Evolutionary conservation across 805 yeast genomes (phyloP), one percentile per base, ranked within the genome.

Genomic region (Cyberlindnera nakhonratchasimensis): DNA sequence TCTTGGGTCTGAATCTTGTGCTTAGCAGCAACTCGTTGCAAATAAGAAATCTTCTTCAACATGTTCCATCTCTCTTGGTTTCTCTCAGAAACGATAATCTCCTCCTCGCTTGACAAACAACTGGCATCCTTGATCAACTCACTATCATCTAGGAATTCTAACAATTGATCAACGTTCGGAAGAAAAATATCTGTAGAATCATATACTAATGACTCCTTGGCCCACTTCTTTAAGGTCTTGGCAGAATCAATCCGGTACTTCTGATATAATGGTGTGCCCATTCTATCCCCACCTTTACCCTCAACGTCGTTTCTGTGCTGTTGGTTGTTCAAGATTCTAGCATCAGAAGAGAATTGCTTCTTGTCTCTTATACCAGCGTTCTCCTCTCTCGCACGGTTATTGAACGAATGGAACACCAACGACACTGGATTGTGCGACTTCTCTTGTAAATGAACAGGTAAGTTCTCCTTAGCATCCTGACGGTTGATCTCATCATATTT

Each of bases 351-450:
- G 40, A 80, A 77, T 42, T 80, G 78, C 66, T 91, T 91, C 57
- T 77, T 79, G 45, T 89, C 96, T 43, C 95, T 69, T 17, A 91
- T 75, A 39, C 98, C 98, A 29, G 69, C 65, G 57, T 91, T 91
- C 22, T 87, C 95, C 42, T 75, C 83, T 22, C 97, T 96, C 0
- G 96, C 95, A 55, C 95, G 72, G 57, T 86, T 80, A 61, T 90
- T 91, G 66, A 90, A 91, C 0, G 96, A 81, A 47, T 71, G 71
- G 42, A 60, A 63, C 9, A 43, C 44, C 34, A 56, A 44, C 17
- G 55, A 47, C 2, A 43, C 34, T 11, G 59, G 59, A 10, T 43
- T 38, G 26, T 43, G 50, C 1, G 48, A 11, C 23, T 53, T 51
- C 24, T 48, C 54, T 22, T 50, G 47, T 13, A 55, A 39, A 14